Evolutionary conservation across 2,329 filamentous ascomycete genomes (phyloP), one percentile per base, ranked within the genome.

Genomic region (Aspergillus sp.): DNA sequence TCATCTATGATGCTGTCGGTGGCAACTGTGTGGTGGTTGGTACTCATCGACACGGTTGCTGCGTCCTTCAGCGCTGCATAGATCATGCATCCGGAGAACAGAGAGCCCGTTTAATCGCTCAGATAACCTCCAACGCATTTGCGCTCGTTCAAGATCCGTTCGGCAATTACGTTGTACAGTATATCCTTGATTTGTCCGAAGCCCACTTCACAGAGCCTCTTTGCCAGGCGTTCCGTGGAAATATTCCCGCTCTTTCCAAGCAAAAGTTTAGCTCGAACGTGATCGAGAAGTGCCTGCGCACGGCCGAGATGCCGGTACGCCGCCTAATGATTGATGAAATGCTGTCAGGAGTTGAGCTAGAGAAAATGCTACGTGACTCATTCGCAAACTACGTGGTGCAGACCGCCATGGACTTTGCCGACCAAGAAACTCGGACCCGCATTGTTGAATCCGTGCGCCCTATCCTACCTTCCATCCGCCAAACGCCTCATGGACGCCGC

Each of bases 251-350:
- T 84, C 71, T 88, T 15, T 98, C 95, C 6, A 93, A 92, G 73
- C 95, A 99, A 80, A 99, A 99, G 78, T 99, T 99, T 80, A 97
- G 92, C 79, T 98, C 95, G 69, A 99, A 99, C 68, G 95, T 99
- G 57, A 93, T 99, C 62, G 95, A 99, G 80, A 99, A 99, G 75
- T 93, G 90, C 68, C 80, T 98, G 58, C 91, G 95, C 56, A 96
- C 91, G 71, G 88, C 93, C 37, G 86, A 90, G 59, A 80, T 86
- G 23, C 80, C 84, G 9, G 89, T 89, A 52, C 92, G 89, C 72
- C 89, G 91, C 66, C 82, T 88, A 74, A 88, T 99, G 77, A 89
- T 97, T 58, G 85, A 90, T 37, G 95, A 98, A 78, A 88, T 99
- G 70, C 81, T 89, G 50, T 73, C 78, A 8, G 84, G 88, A 3